phyloP scores from a whole-genome alignment of 2,329 filamentous ascomycete species.

The Spiromastix sp. region DNA sequence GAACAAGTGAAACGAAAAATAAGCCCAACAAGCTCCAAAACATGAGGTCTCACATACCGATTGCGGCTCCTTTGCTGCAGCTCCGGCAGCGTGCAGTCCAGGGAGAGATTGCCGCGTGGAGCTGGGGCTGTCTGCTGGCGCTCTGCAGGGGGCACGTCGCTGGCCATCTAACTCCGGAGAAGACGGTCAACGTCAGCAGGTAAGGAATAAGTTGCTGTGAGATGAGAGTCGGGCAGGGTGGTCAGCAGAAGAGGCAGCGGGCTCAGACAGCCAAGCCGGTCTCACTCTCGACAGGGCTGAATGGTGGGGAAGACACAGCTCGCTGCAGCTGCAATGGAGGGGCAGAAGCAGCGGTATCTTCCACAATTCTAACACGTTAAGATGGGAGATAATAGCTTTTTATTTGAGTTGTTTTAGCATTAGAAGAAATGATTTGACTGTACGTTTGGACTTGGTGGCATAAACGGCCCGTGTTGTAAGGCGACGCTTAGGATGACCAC shows the following conservation, averaged over 20 bases:
- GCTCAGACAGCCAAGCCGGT: background rate
- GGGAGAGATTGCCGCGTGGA: background rate
- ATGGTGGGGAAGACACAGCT: conserved; percentile 3
- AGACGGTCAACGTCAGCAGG: no score
- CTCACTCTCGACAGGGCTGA: conserved; percentile 5
- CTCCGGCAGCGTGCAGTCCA: conserved; percentile 1
- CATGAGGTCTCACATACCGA: conserved; percentile 5
- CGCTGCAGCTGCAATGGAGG: no score
- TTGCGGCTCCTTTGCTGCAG: background rate
- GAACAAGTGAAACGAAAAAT: no score
- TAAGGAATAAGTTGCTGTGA: background rate
- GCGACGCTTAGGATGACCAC: no score
- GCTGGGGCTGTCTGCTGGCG: background rate
- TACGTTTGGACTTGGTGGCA: no score
- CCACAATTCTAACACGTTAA: no score
- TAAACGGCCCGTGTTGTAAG: no score
- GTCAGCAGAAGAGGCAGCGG: background rate
- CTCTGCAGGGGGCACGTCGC: background rate
- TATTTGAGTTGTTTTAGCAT: no score
- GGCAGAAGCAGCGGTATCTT: no score
- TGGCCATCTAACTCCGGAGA: conserved; percentile 5
- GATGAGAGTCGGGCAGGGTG: background rate
- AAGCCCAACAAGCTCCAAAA: background rate
- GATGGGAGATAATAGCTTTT: no score
- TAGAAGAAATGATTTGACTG: no score